Percentiles rank a stretch among this genome's conserved stretches.
Conservation (phyloP, 2,329 filamentous ascomycete species). For the Pezicula carpinea region DNA sequence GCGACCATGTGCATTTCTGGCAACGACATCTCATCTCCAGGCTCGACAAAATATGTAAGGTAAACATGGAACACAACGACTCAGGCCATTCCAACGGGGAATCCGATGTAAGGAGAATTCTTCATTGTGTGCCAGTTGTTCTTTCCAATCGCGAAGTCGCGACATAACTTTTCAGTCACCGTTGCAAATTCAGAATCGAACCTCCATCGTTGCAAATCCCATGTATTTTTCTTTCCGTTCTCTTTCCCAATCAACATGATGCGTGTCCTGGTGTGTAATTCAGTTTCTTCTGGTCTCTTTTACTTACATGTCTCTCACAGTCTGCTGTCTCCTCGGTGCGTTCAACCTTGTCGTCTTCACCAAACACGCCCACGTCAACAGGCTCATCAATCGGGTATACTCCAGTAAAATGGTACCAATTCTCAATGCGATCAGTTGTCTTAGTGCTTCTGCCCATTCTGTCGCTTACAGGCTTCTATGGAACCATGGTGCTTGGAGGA, state of each 20-base stretch:
- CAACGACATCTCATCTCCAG: no score
- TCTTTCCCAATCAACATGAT: neutral
- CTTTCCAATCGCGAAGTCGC: no score
- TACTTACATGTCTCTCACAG: neutral
- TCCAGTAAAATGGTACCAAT: neutral
- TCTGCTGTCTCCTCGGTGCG: neutral
- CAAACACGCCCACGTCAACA: neutral
- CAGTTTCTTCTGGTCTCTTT: neutral
- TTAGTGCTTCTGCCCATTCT: slow-evolving; percentile 17
- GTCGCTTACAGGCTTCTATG: slow-evolving; percentile 12
- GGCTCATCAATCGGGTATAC: slow-evolving; percentile 1
- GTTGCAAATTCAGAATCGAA: no score
- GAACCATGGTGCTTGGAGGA: slow-evolving; percentile 11
- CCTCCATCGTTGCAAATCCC: no score
- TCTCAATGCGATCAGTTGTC: slow-evolving; percentile 8
- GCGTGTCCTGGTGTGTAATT: neutral
- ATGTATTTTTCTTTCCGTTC: no score
- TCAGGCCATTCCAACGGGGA: no score
- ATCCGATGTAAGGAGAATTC: no score
- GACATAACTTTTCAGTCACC: no score
- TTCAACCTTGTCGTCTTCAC: neutral
- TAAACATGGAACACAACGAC: no score
- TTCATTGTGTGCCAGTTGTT: no score
- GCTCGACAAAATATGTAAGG: no score
- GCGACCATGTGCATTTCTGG: no score